phyloP scores from a whole-genome alignment of 495 filamentous ascomycete genomes.

The Cladorrhinum samala region DNA sequence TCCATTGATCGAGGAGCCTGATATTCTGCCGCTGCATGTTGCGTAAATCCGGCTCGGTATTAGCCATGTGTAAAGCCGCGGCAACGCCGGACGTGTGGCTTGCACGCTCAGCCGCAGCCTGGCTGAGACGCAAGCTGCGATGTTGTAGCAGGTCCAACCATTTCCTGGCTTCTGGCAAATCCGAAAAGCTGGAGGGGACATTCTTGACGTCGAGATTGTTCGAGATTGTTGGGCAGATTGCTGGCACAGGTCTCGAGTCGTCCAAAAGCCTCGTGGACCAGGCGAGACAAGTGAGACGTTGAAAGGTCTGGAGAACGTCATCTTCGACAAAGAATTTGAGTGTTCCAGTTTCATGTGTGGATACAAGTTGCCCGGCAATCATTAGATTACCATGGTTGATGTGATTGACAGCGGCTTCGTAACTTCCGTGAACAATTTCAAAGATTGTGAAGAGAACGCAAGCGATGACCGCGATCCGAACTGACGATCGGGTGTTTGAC shows the following conservation, averaged over 20 bases:
- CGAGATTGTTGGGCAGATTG: neutral
- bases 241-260: neutral
- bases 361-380: slow-evolving; percentile 21
- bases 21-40: neutral
- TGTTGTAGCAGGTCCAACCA: neutral
- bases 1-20: slow-evolving; percentile 13
- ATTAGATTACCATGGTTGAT: slow-evolving; percentile 21
- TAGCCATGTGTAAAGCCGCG: neutral
- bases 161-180: slow-evolving; percentile 13
- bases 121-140: too few relatives aligned
- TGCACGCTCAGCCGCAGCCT: slow-evolving; percentile 1
- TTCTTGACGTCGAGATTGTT: neutral
- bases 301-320: slow-evolving; percentile 21
- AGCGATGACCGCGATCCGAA: slow-evolving; percentile 17
- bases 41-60: neutral
- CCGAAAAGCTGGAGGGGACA: slow-evolving; percentile 10
- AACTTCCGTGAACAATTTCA: slow-evolving; percentile 22
- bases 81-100: too few relatives aligned
- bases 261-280: slow-evolving; percentile 14
- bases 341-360: too few relatives aligned
- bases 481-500: slow-evolving; percentile 3
- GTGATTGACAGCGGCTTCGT: slow-evolving; percentile 19
- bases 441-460: slow-evolving; percentile 26
- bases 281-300: slow-evolving; percentile 17
- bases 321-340: slow-evolving; percentile 14